Evolutionary conservation across 1,284 basidiomycete genomes (phyloP).

Genomic region (Rhodotorula sp.): DNA sequence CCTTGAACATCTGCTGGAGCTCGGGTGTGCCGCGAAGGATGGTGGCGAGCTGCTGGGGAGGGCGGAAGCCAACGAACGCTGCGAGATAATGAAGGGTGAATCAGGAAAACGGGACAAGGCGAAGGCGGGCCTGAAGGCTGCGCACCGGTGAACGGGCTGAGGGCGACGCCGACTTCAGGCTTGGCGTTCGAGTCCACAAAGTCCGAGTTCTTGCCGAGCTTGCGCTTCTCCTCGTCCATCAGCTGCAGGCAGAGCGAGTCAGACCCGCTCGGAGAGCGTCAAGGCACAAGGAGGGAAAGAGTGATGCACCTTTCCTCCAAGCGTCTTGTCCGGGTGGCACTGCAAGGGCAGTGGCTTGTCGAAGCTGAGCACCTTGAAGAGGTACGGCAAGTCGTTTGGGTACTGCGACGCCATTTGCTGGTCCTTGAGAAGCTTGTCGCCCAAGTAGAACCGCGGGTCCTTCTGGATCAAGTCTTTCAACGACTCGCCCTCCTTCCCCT

Average conservation of each 20-base stretch:
- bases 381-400: constrained; percentile 36
- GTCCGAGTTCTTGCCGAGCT: constrained; percentile 32
- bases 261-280: not conserved
- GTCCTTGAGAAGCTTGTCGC: constrained; percentile 33
- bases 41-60: constrained; percentile 26
- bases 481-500: constrained; percentile 9
- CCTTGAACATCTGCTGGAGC: constrained; percentile 23
- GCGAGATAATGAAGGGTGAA: too few relatives aligned
- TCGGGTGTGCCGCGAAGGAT: constrained; percentile 28
- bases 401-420: constrained; percentile 34
- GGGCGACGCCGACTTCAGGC: constrained; percentile 40
- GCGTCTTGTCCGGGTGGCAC: constrained; percentile 31
- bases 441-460: constrained; percentile 32
- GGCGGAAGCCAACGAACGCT: constrained; percentile 41
- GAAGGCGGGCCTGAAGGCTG: too few relatives aligned
- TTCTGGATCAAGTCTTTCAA: constrained; percentile 26
- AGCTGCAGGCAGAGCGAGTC: constrained; percentile 28
- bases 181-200: constrained; percentile 42
- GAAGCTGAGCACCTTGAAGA: constrained; percentile 42
- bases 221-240: constrained; percentile 27
- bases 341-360: constrained; percentile 42
- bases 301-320: constrained; percentile 10
- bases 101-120: not conserved
- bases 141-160: constrained; percentile 39
- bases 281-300: not conserved